These are phyloP conservation scores for Dimargaris verticillata DNA, from an alignment of 192 early-diverging fungal species.

Conservation along the genomic window DNA sequence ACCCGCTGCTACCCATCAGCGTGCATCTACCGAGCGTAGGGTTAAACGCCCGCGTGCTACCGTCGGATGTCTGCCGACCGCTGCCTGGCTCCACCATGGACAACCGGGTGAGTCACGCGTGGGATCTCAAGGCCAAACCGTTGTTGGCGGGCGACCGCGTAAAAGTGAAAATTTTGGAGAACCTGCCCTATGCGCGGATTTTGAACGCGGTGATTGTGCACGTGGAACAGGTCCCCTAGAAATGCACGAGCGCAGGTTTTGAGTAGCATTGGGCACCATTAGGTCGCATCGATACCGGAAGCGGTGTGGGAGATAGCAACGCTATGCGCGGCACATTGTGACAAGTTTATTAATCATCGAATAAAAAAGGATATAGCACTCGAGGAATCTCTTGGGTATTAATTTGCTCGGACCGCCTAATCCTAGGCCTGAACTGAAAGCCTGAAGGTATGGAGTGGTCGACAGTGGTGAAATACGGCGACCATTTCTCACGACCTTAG, in stretches of 20 bases:
- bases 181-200: not conserved
- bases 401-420: too few species aligned
- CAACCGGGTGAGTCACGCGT: not conserved
- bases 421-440: too few species aligned
- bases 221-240: not conserved
- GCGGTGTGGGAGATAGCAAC: too few species aligned
- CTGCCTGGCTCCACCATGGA: not conserved
- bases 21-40: conserved; percentile 2
- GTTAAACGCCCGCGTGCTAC: not conserved
- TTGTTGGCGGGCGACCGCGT: conserved; percentile 5
- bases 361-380: too few species aligned
- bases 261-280: too few species aligned
- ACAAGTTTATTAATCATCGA: too few species aligned
- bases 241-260: too few species aligned
- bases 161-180: not conserved
- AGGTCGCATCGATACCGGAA: too few species aligned
- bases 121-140: conserved; percentile 4
- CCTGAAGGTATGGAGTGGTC: too few species aligned
- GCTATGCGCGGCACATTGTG: too few species aligned
- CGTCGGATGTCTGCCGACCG: conserved; percentile 5
- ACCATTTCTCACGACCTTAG: conserved; percentile 22
- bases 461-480: too few species aligned
- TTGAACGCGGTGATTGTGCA: conserved; percentile 3
- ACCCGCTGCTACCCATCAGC: not conserved
- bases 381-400: too few species aligned